Percentiles rank a stretch among this genome's conserved stretches.
phyloP scores from a whole-genome alignment of 1,139 yeast genomes.

The Torulaspora globosa region DNA sequence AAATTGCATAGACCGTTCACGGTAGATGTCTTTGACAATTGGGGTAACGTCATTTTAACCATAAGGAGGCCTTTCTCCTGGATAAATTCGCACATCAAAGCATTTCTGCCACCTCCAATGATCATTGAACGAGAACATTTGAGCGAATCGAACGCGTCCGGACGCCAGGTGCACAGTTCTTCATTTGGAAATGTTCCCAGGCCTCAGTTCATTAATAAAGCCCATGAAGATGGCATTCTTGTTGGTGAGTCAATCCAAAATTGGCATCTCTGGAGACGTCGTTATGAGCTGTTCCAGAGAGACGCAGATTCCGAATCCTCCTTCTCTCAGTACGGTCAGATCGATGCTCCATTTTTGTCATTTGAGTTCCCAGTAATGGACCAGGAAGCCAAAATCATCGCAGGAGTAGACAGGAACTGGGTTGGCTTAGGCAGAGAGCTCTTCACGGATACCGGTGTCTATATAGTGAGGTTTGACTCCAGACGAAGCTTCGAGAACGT shows the following conservation, averaged over 20 bases:
- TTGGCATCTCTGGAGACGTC: slow-evolving; percentile 92
- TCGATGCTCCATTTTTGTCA: slow-evolving; percentile 82
- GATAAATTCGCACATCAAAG: slow-evolving; percentile 82
- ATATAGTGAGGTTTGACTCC: slow-evolving; percentile 80
- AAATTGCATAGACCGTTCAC: slow-evolving; percentile 82
- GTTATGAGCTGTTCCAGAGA: slow-evolving; percentile 68
- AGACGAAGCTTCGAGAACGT: slow-evolving; percentile 37
- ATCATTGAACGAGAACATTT: slow-evolving; percentile 18
- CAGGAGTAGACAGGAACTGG: slow-evolving; percentile 87
- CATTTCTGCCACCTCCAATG: slow-evolving; percentile 49
- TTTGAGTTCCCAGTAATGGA: slow-evolving; percentile 79
- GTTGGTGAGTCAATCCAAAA: slow-evolving; percentile 86
- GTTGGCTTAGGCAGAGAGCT: slow-evolving; percentile 90
- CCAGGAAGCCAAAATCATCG: slow-evolving; percentile 56
- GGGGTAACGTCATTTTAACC: slow-evolving; percentile 66
- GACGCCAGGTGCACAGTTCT: slow-evolving; percentile 32
- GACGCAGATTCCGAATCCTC: slow-evolving; percentile 19
- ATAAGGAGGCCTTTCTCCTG: slow-evolving; percentile 78
- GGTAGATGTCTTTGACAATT: slow-evolving; percentile 70
- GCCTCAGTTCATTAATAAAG: slow-evolving; percentile 17
- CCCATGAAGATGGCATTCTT: slow-evolving; percentile 41
- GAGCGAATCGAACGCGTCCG: slow-evolving; percentile 36
- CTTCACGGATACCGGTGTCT: slow-evolving; percentile 92
- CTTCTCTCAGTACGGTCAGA: slow-evolving; percentile 56
- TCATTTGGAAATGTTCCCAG: slow-evolving; percentile 26